Evolutionary conservation across 2,329 filamentous ascomycete genomes (phyloP).

Genomic region (Magnaporthiopsis poae): DNA sequence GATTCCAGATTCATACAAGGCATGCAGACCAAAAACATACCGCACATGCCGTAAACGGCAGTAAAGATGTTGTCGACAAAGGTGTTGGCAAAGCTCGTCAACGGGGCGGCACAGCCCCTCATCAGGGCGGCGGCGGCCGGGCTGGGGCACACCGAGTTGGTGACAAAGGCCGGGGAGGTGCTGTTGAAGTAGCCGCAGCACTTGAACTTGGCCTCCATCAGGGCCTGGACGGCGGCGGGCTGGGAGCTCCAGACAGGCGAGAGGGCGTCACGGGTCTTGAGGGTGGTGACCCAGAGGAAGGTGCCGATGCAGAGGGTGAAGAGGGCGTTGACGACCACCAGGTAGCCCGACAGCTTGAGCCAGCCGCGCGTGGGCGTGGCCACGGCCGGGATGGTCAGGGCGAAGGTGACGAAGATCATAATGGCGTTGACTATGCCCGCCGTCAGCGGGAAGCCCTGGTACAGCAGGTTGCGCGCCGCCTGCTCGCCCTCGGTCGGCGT

Average conservation of each 20-base stretch:
- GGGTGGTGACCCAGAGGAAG: constrained; percentile 62
- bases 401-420: constrained; percentile 61
- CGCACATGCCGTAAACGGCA: constrained; percentile 68
- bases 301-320: constrained; percentile 59
- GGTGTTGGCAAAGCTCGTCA: constrained; percentile 58
- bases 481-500: constrained; percentile 34
- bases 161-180: constrained; percentile 61
- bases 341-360: constrained; percentile 60
- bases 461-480: constrained; percentile 42
- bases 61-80: constrained; percentile 72
- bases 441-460: constrained; percentile 43
- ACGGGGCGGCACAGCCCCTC: constrained; percentile 57
- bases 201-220: constrained; percentile 66
- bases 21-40: constrained; percentile 17
- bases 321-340: constrained; percentile 50
- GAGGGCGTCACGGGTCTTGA: constrained; percentile 57
- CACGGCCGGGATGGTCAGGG: constrained; percentile 61
- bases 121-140: constrained; percentile 60
- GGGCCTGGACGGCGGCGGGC: constrained; percentile 46
- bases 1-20: neutral
- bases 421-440: constrained; percentile 64
- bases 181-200: constrained; percentile 75
- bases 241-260: constrained; percentile 51
- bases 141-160: constrained; percentile 57
- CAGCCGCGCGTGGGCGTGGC: constrained; percentile 56